Base-by-base conservation (phyloP, 768 basidiomycete genomes). In the Tulasnella sp. region DNA sequence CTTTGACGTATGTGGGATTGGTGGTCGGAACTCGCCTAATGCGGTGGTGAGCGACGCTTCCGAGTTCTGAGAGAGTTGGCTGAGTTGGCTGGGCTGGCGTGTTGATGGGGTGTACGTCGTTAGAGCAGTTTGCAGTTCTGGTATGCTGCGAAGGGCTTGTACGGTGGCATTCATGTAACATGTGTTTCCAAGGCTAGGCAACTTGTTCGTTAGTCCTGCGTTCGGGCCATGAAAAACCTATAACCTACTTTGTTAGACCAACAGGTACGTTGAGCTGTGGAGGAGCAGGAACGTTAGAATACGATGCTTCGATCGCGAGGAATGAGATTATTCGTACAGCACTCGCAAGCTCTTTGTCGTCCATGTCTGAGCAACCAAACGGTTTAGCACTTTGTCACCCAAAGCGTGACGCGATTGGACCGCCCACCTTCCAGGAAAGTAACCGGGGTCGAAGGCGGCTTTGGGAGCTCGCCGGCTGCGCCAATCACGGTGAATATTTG, bases 91-190 rank as follows among this genome's bases (percentile, higher is more conserved):
- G 74, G 68, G 39, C 39, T 42, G 40, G 48, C 5, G 3, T 34
- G 78, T n/a, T 31, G 78, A 42, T 24, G 71, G 38, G 18, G 62
- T 27, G 81, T 83, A 93, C 90, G 86, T 85, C 83, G 85, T 85
- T 31, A 98, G 88, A 0, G 94, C 93, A 1, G 88, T 84, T 83
- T 93, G 92, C 6, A 99, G 89, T 82, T 98, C 96, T 2, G 97
- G 96, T 74, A 99, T 92, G 4, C 94, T 91, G 34, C 95, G 93
- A 81, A 99, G 89, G n/a, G 94, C 92, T 87, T 99, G 98, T 1
- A 99, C 87, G 1, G 94, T 95, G 0, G 98, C 91, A 84, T 97
- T 99, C 93, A 98, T 95, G 86, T 99, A 99, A 83, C 97, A 98
- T 0, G 97, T 98, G 84, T 98, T 98, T 46, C 97, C 96, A 48